Percentiles rank a stretch among this genome's conserved stretches.
Conservation (phyloP, 2,329 filamentous ascomycete genomes). For the Botryotinia convoluta region DNA sequence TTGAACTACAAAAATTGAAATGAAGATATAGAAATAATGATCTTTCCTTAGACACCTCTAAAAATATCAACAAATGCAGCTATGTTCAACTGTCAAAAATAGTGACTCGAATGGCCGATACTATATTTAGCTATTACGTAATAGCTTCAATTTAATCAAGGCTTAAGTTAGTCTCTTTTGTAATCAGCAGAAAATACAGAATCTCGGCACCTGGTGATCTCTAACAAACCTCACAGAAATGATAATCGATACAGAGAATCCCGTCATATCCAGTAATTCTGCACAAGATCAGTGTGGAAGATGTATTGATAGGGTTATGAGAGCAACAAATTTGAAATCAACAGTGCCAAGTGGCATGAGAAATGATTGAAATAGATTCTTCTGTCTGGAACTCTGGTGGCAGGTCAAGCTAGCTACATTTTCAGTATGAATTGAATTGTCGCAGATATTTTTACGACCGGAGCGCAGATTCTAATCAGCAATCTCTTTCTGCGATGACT, state of each 20-base stretch:
- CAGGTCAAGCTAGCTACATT: not conserved
- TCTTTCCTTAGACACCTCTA: not conserved
- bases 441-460: not conserved
- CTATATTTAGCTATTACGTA: not conserved
- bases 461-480: not conserved
- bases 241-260: not conserved
- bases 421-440: not conserved
- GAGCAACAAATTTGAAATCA: not conserved
- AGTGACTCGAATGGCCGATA: not conserved
- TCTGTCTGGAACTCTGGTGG: not conserved
- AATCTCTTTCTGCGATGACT: not conserved
- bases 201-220: not conserved
- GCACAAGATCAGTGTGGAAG: not conserved
- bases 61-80: too few species aligned
- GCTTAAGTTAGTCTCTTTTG: too few species aligned
- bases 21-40: not conserved
- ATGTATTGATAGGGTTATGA: not conserved
- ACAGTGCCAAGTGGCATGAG: not conserved
- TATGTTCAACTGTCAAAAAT: not conserved
- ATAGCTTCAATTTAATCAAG: not conserved
- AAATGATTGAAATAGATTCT: not conserved
- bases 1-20: not conserved
- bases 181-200: not conserved
- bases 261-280: not conserved
- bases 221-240: not conserved